Evolutionary conservation across 371 early-diverging fungal species (phyloP).

Genomic region (Sporodiniella umbellata): DNA sequence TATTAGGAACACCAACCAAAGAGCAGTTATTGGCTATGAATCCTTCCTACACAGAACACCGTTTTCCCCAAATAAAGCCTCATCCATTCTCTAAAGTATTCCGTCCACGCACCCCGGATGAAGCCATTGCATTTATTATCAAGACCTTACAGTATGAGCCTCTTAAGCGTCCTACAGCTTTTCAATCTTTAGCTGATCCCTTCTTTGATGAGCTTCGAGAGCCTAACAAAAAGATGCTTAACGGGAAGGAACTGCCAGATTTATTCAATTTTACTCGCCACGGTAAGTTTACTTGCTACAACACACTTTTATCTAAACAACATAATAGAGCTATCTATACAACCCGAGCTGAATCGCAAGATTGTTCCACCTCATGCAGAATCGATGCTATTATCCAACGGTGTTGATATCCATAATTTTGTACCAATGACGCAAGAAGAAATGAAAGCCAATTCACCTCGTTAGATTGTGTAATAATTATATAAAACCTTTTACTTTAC

Average conservation of each 20-base stretch:
- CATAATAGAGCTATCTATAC: conserved; percentile 43
- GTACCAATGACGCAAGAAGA: conserved; percentile 37
- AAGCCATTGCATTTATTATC: conserved; percentile 87
- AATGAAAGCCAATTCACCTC: conserved; percentile 23
- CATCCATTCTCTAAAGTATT: conserved; percentile 89
- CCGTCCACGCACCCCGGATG: conserved; percentile 78
- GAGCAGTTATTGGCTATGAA: conserved; percentile 96
- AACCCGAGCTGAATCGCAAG: conserved; percentile 50
- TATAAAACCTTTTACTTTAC: too few relatives aligned
- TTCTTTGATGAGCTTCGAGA: conserved; percentile 96
- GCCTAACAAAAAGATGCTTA: conserved; percentile 76
- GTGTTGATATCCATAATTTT: conserved; percentile 44
- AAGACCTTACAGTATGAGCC: conserved; percentile 96
- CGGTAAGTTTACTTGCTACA: conserved; percentile 47
- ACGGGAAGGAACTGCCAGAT: conserved; percentile 79
- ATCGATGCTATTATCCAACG: conserved; percentile 46
- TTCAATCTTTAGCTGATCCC: conserved; percentile 92
- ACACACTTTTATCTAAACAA: background rate
- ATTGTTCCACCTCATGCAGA: conserved; percentile 65
- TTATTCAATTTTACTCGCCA: conserved; percentile 89
- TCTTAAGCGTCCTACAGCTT: conserved; percentile 81
- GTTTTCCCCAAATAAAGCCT: conserved; percentile 96
- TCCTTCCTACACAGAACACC: conserved; percentile 95
- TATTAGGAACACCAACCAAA: conserved; percentile 97
- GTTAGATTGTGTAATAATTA: conserved; percentile 2